Percentiles rank a stretch among this genome's conserved stretches.
phyloP scores from a whole-genome alignment of 2,329 filamentous ascomycete species.

The Hypomyces perniciosus region DNA sequence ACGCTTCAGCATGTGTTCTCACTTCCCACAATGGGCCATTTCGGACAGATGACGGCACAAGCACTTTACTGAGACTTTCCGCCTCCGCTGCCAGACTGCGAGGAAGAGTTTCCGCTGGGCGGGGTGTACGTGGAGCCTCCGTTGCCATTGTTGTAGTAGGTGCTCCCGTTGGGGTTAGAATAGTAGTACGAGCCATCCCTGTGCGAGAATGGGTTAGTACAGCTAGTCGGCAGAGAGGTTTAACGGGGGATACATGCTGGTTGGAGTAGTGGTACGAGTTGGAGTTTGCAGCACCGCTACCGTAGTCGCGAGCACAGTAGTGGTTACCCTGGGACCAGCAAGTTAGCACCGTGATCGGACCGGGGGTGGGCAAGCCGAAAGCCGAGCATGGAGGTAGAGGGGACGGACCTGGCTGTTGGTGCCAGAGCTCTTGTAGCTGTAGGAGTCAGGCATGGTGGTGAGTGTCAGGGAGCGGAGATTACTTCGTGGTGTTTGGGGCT shows the following conservation, averaged over 20 bases:
- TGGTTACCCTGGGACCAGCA: slow-evolving; percentile 53
- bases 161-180: slow-evolving; percentile 61
- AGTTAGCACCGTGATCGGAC: not conserved
- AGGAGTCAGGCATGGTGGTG: slow-evolving; percentile 21
- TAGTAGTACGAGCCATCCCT: slow-evolving; percentile 68
- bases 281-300: slow-evolving; percentile 45
- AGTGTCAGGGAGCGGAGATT: too few species aligned
- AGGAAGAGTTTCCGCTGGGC: slow-evolving; percentile 33
- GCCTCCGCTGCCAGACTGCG: not conserved
- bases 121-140: slow-evolving; percentile 57
- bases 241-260: slow-evolving; percentile 31
- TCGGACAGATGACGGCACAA: too few species aligned
- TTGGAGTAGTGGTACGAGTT: slow-evolving; percentile 67
- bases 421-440: slow-evolving; percentile 45
- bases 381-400: not conserved
- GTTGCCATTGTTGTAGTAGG: slow-evolving; percentile 58
- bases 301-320: slow-evolving; percentile 61
- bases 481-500: too few species aligned
- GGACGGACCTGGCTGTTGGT: slow-evolving; percentile 55
- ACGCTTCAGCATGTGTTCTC: too few species aligned
- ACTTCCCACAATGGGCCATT: too few species aligned
- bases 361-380: not conserved
- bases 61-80: not conserved
- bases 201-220: not conserved
- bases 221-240: not conserved